Conservation (phyloP, 2,329 filamentous ascomycete species). For the Arthroderma uncinatum region DNA sequence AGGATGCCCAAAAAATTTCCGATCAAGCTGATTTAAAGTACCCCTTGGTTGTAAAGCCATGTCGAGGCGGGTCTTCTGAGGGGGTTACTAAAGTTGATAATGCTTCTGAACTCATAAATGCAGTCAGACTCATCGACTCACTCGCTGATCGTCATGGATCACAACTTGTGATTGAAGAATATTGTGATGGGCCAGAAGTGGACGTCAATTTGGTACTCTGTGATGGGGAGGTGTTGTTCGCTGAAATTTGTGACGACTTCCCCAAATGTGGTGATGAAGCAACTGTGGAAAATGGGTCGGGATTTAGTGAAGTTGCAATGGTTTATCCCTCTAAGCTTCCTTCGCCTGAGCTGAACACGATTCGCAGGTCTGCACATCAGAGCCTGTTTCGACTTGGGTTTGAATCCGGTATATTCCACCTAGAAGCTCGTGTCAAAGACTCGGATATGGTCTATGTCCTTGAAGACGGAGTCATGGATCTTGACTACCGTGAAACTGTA, state of each 20-base stretch:
- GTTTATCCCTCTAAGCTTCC: background rate
- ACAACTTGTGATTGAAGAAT: constrained; percentile 30
- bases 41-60: constrained; percentile 32
- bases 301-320: background rate
- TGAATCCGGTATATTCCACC: constrained; percentile 4
- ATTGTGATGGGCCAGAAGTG: constrained; percentile 34
- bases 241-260: constrained; percentile 32
- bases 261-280: constrained; percentile 20
- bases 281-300: no score
- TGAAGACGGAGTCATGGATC: background rate
- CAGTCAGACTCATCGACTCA: no score
- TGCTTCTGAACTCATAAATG: no score
- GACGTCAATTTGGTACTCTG: constrained; percentile 34
- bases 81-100: constrained; percentile 20
- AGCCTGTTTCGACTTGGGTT: background rate
- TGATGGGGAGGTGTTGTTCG: constrained; percentile 33
- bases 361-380: background rate
- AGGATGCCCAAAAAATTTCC: no score
- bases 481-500: background rate
- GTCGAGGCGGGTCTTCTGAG: constrained; percentile 23
- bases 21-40: no score
- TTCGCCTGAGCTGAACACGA: background rate
- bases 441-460: background rate
- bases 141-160: background rate
- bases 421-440: constrained; percentile 4